These are phyloP conservation scores for Petasospora fabianii DNA, from an alignment of 1,139 yeast species.

Conservation along the genomic window DNA sequence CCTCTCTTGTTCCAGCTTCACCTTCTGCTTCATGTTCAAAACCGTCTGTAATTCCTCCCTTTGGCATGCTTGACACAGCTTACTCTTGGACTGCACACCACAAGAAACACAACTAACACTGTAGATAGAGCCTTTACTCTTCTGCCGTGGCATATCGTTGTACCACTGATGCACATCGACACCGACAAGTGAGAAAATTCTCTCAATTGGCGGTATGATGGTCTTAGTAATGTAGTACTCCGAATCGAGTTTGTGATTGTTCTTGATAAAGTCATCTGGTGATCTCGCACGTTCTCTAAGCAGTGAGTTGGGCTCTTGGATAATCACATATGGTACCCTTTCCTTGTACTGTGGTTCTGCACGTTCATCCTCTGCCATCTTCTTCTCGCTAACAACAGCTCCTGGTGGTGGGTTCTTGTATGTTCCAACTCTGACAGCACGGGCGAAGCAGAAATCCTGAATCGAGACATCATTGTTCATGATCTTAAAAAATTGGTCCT, in stretches of 20 bases:
- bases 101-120: conserved; percentile 21
- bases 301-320: conserved; percentile 64
- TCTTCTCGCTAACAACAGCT: conserved; percentile 68
- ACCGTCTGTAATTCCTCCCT: conserved; percentile 27
- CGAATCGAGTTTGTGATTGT: conserved; percentile 56
- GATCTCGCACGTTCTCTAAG: conserved; percentile 76
- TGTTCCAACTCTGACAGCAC: conserved; percentile 80
- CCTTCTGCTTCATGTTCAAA: conserved; percentile 21
- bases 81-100: conserved; percentile 22
- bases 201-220: conserved; percentile 82
- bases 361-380: conserved; percentile 60
- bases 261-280: conserved; percentile 63
- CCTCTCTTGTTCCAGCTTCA: conserved; percentile 21
- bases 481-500: conserved; percentile 63
- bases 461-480: conserved; percentile 57
- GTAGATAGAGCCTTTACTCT: conserved; percentile 13
- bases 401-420: conserved; percentile 91
- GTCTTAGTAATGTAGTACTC: conserved; percentile 83
- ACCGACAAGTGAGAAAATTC: conserved; percentile 80
- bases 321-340: conserved; percentile 82
- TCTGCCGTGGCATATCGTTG: conserved; percentile 55
- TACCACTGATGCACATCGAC: conserved; percentile 80
- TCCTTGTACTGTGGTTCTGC: conserved; percentile 86
- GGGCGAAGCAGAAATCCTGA: conserved; percentile 87
- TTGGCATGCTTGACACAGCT: conserved; percentile 36